Evolutionary conservation across 257 asterid genomes (phyloP), one percentile per base, ranked within the genome.

Genomic region (Verbascum thapsus): DNA sequence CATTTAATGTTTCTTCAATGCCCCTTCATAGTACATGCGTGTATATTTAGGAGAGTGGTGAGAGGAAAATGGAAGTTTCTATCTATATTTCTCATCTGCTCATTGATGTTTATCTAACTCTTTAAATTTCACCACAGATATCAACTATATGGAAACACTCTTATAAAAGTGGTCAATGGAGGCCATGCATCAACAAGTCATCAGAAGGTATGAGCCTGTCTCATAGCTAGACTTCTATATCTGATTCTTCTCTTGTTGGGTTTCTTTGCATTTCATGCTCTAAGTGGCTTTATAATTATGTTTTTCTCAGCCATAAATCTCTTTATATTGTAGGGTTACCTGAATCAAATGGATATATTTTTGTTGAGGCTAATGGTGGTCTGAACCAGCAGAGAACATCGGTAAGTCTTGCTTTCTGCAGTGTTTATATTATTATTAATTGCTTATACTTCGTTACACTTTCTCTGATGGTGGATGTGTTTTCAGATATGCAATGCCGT

Each of bases 401-500:
- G 77, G 99, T 89, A 85, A 45, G 72, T 66, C 22, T 58, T 63
- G 35, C 66, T 22, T 61, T 35, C 17, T 37, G 44, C 16, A 9
- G 4, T 62, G 38, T 23, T 13, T 69, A 16, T 64, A 3, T 45
- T 32, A 37, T 64, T 17, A 15, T 34, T 22, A 43, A 17, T 38
- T 38, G 45, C 15, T 69, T 22, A 4, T 50, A 17, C 62, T 30
- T 47, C 34, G 41, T 17, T 56, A 48, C 42, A 50, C 38, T 48
- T 58, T 9, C 15, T 32, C 52, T 63, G 42, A 34, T 61, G 32
- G 54, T 71, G 64, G 53, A n/a, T n/a, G n/a, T 85, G 72, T 68
- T 74, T 76, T 48, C 83, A 94, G 99, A 94, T 94, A 79, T 94
- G 99, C 91, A 88, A 94, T 77, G 99, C 99, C 19, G 99, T 94